A percentile compares a stretch with the other conserved stretches of the same genome.
Conservation (phyloP, 1,284 basidiomycete species). For the Puccinia horiana region DNA sequence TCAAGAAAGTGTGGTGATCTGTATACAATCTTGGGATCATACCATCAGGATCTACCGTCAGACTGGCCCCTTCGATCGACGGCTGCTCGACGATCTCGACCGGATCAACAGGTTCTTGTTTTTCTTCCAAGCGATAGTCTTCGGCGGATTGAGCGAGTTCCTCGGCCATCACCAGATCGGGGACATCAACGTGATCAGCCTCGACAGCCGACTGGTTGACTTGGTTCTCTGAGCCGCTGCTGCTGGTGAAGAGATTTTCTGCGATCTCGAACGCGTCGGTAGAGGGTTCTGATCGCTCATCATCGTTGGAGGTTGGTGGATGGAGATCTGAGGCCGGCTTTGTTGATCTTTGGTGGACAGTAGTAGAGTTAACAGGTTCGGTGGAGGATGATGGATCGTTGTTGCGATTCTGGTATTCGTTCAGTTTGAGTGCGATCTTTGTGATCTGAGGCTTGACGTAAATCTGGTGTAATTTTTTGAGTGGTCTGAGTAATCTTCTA, state of each 20-base stretch:
- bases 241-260: not conserved
- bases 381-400: not conserved
- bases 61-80: not conserved
- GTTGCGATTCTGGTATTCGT: constrained; percentile 18
- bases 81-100: not conserved
- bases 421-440: constrained; percentile 23
- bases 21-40: not conserved
- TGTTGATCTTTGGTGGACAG: not conserved
- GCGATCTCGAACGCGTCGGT: not conserved
- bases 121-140: not conserved
- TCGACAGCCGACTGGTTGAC: not conserved
- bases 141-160: not conserved
- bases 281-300: not conserved
- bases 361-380: not conserved
- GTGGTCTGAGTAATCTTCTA: not conserved
- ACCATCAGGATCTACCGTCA: constrained; percentile 2
- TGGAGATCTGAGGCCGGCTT: not conserved
- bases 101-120: not conserved
- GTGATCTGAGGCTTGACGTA: constrained; percentile 31
- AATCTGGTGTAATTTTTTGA: constrained; percentile 14
- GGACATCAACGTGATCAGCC: not conserved
- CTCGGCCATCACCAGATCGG: not conserved
- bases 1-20: no score
- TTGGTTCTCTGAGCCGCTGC: no score
- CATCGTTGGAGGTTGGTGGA: not conserved